Evolutionary conservation across 495 filamentous ascomycete species (phyloP), one percentile per base, ranked within the genome.

Genomic region (Daldinia grandis): DNA sequence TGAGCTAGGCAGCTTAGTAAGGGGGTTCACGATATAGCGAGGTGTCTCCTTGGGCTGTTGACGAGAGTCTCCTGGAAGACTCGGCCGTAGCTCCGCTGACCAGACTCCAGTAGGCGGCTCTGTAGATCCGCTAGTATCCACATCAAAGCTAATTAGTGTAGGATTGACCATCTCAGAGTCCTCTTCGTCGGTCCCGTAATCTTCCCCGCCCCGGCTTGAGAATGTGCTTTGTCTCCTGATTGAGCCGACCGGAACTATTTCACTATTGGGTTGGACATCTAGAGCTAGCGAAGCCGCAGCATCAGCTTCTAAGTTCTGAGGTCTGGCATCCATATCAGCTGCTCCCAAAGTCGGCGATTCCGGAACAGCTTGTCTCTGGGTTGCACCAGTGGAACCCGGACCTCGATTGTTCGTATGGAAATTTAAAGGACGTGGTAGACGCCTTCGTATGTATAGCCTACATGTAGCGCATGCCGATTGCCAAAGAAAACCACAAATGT

Each of bases 101-200:
- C 85, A 87, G 4, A 82, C 69, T n/a, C 82, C 84, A 1, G 74
- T 69, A 4, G 81, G 79, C 10, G 76, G 77, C 31, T 78, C 80
- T 21, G 75, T 77, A 0, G 79, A 75, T 49, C 85, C 83, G 42
- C 80, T 81, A 7, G 84, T 79, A 55, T 87, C 85, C 28, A 87
- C 84, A 70, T 87, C 85, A 53, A 87, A 87, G 59, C 82, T 86
- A n/a, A 87, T 86, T 1, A 87, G 69, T 0, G 85, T 86, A 3
- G 83, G 78, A 58, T 82, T 83, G 19, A 83, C 73, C 24, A 81
- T 69, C 31, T 87, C 84, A 17, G 73, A 65, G 27, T 86, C 84
- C 57, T 87, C 85, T 42, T 86, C 85, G 54, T 85, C 83, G 14
- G 78, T 82, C 3, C 66, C 81, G 28, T 82, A 83, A 17, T 81